Evolutionary conservation across 2,329 filamentous ascomycete species (phyloP), one percentile per base, ranked within the genome.

Genomic region (Fusarium poae): DNA sequence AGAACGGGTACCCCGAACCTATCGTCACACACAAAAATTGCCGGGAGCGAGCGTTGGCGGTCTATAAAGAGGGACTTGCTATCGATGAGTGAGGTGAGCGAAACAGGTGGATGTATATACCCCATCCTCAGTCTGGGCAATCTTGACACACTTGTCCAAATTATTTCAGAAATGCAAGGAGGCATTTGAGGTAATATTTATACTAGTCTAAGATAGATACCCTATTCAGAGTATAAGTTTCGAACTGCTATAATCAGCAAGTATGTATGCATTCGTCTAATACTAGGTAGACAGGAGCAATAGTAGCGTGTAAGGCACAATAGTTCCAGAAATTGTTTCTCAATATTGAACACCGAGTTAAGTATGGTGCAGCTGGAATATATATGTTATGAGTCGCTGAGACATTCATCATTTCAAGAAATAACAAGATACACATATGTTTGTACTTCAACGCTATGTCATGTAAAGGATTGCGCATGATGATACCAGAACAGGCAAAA

Each of bases 21-120:
- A 90, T 95, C 68, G 92, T 97, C 1, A 86, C 91, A 40, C 94
- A 97, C 77, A 91, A 89, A 74, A 82, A 82, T 15, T 86, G 86
- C 53, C 86, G 93, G 61, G 88, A 91, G 53, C 84, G 87, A 69
- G 91, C 91, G 29, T 79, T 96, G 76, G 81, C 79, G 56, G 87
- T 88, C 70, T 97, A 94, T 77, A 95, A 94, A 78, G 82, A 82
- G 43, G 79, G 77, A 1, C 70, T 79, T 13, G 74, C 72, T 18
- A 77, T 70, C 21, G 77, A 68, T 9, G 62, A 64, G 39, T 64
- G 20, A 77, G 66, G 65, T 74, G 58, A 66, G n/a, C n/a, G n/a
- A n/a, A n/a, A n/a, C n/a, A n/a, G n/a, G 48, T 74, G 57, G 67
- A 50, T 25, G 20, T n/a, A n/a, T n/a, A n/a, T n/a, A n/a, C n/a